Percentiles rank a stretch among this genome's conserved stretches.
Evolutionary conservation across 768 basidiomycete genomes (phyloP).

Genomic region (Stropharia rugosoannulata): DNA sequence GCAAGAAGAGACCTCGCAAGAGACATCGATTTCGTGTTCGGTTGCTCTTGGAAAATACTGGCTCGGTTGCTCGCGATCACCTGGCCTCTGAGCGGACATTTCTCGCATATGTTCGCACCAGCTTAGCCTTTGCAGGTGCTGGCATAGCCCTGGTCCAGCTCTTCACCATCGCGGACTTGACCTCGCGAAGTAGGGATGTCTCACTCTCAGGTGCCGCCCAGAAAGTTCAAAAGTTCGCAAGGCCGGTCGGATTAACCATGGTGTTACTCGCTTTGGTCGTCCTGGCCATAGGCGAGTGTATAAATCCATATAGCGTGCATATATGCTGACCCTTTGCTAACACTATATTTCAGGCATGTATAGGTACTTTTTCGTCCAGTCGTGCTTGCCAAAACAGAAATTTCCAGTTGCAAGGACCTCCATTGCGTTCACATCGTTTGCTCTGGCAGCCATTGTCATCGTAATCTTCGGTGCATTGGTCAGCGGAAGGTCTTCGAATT

Average conservation of each 20-base stretch:
- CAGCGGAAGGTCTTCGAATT: conserved; percentile 6
- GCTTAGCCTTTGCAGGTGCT: conserved; percentile 47
- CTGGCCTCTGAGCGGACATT: conserved; percentile 53
- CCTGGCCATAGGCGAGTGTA: conserved; percentile 17
- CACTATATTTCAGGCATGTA: conserved; percentile 12
- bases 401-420: conserved; percentile 23
- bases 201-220: background rate
- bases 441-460: conserved; percentile 14
- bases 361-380: conserved; percentile 21
- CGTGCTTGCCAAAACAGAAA: conserved; percentile 16
- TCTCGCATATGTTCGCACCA: conserved; percentile 53
- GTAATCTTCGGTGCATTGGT: conserved; percentile 20
- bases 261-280: conserved; percentile 17
- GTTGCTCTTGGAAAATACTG: conserved; percentile 15
- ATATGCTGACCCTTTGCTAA: background rate
- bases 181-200: conserved; percentile 4
- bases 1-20: too few relatives aligned
- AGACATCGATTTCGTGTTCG: background rate
- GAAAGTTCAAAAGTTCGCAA: conserved; percentile 17
- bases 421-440: conserved; percentile 17
- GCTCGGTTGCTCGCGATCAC: conserved; percentile 54
- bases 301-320: background rate
- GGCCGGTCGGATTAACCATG: conserved; percentile 16
- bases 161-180: conserved; percentile 20
- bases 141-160: conserved; percentile 36